Evolutionary conservation across 2,329 filamentous ascomycete genomes (phyloP).

Genomic region (Colletotrichum destructivum): DNA sequence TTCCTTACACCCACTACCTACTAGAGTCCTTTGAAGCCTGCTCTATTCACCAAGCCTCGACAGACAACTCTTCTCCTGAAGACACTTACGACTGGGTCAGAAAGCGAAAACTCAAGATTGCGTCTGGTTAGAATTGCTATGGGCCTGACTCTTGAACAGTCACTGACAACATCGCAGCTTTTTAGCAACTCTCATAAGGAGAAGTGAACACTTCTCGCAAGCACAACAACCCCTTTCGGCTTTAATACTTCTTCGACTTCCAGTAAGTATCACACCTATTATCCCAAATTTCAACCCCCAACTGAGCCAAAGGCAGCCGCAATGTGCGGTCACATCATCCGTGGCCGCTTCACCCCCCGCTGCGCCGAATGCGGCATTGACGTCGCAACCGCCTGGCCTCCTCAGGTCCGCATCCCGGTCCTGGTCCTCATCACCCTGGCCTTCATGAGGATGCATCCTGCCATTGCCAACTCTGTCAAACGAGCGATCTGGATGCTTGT

Average conservation of each 20-base stretch:
- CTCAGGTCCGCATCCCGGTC: slow-evolving; percentile 21
- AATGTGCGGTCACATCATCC: slow-evolving; percentile 30
- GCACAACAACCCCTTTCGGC: background rate
- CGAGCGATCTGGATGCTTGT: slow-evolving; percentile 20
- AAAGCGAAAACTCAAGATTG: background rate
- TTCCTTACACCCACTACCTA: background rate
- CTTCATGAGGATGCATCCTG: slow-evolving; percentile 32
- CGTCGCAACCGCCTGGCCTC: slow-evolving; percentile 30
- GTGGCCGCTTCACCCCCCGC: slow-evolving; percentile 25
- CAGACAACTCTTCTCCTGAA: background rate
- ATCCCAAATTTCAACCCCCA: background rate
- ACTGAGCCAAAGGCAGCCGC: background rate
- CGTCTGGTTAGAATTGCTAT: background rate
- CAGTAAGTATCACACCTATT: background rate
- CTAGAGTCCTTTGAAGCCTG: background rate
- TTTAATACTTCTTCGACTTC: background rate
- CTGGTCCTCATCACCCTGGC: slow-evolving; percentile 21
- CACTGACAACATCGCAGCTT: background rate
- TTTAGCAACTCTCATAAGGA: background rate
- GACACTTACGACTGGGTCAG: background rate
- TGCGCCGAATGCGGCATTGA: slow-evolving; percentile 18
- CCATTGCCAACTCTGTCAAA: slow-evolving; percentile 14
- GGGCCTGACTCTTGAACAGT: background rate
- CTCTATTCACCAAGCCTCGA: background rate
- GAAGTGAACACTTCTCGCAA: background rate